phyloP scores from a whole-genome alignment of 352 stramenopile species.

The Phytophthora lateralis region DNA sequence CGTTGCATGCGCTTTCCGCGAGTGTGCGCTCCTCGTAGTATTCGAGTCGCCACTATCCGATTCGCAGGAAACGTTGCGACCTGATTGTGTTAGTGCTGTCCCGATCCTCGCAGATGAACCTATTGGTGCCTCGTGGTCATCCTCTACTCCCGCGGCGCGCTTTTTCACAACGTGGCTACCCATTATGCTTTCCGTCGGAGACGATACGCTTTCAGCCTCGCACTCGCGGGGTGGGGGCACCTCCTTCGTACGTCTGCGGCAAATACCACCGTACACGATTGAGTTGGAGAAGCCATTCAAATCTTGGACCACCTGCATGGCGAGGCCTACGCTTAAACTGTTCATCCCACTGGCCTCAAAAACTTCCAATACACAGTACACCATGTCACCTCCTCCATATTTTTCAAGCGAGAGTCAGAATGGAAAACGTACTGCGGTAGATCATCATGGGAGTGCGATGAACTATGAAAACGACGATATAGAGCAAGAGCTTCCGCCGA shows the following conservation, averaged over 20 bases:
- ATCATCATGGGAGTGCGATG: slow-evolving; percentile 76
- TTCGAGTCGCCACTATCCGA: slow-evolving; percentile 33
- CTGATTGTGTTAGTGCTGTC: slow-evolving; percentile 25
- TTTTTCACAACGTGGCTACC: slow-evolving; percentile 37
- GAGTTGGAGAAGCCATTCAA: slow-evolving; percentile 77
- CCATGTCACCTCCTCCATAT: slow-evolving; percentile 12
- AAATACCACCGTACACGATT: slow-evolving; percentile 75
- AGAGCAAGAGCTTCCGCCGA: slow-evolving; percentile 68
- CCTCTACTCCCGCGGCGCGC: slow-evolving; percentile 11
- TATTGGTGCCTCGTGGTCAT: slow-evolving; percentile 30
- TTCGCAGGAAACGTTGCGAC: slow-evolving; percentile 28
- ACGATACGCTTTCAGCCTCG: slow-evolving; percentile 53
- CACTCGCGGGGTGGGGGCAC: slow-evolving; percentile 28
- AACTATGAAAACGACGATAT: slow-evolving; percentile 72
- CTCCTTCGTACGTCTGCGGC: slow-evolving; percentile 31
- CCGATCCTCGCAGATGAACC: slow-evolving; percentile 19
- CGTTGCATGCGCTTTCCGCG: slow-evolving; percentile 11
- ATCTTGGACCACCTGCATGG: slow-evolving; percentile 66
- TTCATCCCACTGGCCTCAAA: slow-evolving; percentile 45
- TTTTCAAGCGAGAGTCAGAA: not conserved
- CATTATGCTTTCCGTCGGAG: slow-evolving; percentile 42
- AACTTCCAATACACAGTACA: slow-evolving; percentile 27
- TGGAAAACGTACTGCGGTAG: slow-evolving; percentile 57
- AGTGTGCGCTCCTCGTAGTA: slow-evolving; percentile 11
- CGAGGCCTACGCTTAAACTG: slow-evolving; percentile 46